phyloP scores from a whole-genome alignment of 768 basidiomycete species.

The Dictyophora rubrovolvata region DNA sequence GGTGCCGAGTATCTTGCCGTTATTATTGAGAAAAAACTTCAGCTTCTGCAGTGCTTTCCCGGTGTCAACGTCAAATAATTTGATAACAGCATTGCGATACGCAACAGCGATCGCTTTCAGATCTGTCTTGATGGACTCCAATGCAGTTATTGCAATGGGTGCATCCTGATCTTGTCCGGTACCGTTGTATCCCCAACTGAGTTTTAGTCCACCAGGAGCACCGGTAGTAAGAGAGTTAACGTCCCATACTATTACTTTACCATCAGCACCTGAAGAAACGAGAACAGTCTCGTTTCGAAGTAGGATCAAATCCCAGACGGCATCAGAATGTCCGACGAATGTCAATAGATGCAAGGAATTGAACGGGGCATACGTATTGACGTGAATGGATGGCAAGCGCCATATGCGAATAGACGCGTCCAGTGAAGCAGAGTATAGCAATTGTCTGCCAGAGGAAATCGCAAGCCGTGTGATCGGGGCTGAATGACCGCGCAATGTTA shows the following conservation, averaged over 20 bases:
- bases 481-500: conserved; percentile 90
- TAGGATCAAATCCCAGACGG: conserved; percentile 90
- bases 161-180: conserved; percentile 30
- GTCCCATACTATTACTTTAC: conserved; percentile 90
- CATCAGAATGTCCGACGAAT: conserved; percentile 88
- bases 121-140: conserved; percentile 76
- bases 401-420: conserved; percentile 92
- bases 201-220: conserved; percentile 51
- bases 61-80: conserved; percentile 83
- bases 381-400: conserved; percentile 64
- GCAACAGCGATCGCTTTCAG: conserved; percentile 84
- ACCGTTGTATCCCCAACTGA: conserved; percentile 76
- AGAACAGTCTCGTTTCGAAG: conserved; percentile 75
- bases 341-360: conserved; percentile 73
- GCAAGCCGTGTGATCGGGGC: conserved; percentile 81
- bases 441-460: conserved; percentile 62
- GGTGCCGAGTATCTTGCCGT: not conserved
- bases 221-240: conserved; percentile 36
- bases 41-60: conserved; percentile 57
- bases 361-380: conserved; percentile 87
- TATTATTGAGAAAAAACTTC: conserved; percentile 41
- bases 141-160: conserved; percentile 59
- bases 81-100: conserved; percentile 80
- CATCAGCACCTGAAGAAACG: conserved; percentile 87
- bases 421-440: conserved; percentile 85